phyloP scores from a whole-genome alignment of 192 early-diverging fungal species.

The Cetraspora pellucida region DNA sequence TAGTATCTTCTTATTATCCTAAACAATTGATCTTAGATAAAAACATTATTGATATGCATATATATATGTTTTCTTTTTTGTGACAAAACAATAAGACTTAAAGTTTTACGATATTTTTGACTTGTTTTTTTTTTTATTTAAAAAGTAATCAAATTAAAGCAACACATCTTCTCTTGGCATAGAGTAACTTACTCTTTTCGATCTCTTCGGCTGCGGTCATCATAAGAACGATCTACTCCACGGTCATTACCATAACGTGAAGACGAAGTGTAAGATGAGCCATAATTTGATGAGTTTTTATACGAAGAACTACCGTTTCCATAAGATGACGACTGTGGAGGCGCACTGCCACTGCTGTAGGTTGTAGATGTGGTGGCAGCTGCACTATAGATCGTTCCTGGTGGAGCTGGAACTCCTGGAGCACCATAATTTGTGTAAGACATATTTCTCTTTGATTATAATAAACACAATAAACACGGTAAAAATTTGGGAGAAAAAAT shows the following conservation, averaged over 20 bases:
- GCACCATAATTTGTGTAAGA: constrained; percentile 36
- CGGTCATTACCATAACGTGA: constrained; percentile 40
- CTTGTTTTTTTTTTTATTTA: not conserved
- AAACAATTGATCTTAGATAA: not conserved
- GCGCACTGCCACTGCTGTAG: not conserved
- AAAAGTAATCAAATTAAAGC: constrained; percentile 1
- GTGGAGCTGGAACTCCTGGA: constrained; percentile 34
- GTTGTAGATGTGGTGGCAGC: constrained; percentile 3
- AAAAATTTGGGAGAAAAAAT: no score
- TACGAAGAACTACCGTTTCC: constrained; percentile 34
- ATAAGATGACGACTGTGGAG: constrained; percentile 33
- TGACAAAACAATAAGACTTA: no score
- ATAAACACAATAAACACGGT: no score
- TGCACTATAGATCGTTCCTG: constrained; percentile 17
- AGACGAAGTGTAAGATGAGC: constrained; percentile 38
- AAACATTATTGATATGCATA: not conserved
- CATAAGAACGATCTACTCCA: constrained; percentile 64
- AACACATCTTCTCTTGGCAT: no score
- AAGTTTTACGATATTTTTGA: no score
- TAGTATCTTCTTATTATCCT: no score
- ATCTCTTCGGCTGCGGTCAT: constrained; percentile 64
- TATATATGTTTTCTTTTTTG: no score
- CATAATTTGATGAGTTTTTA: constrained; percentile 38
- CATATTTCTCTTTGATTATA: constrained; percentile 13
- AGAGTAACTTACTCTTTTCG: constrained; percentile 55